Percentiles rank a stretch among this genome's conserved stretches.
Evolutionary conservation across 306 rosid species (phyloP).

Genomic region (Mucuna pruriens): DNA sequence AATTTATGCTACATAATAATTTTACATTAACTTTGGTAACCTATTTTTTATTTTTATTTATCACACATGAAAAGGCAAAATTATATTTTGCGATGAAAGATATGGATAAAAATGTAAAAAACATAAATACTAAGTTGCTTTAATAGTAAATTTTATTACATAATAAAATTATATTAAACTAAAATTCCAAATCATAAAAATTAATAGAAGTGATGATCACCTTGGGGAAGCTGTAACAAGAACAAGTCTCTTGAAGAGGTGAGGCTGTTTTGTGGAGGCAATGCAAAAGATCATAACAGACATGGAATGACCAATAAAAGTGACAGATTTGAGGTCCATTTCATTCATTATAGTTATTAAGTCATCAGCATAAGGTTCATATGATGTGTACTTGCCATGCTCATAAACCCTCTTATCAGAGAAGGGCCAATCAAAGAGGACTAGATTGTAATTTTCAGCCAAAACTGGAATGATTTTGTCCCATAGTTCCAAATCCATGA

Average conservation of each 20-base stretch:
- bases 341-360: slow-evolving; percentile 64
- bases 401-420: slow-evolving; percentile 57
- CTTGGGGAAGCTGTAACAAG: slow-evolving; percentile 82
- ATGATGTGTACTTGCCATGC: slow-evolving; percentile 59
- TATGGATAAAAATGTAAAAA: too few relatives aligned
- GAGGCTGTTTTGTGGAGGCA: slow-evolving; percentile 71
- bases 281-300: slow-evolving; percentile 85
- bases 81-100: too few relatives aligned
- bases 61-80: too few relatives aligned
- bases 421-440: slow-evolving; percentile 79
- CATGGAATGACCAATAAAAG: slow-evolving; percentile 88
- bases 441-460: slow-evolving; percentile 46
- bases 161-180: too few relatives aligned
- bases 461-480: slow-evolving; percentile 63
- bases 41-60: too few relatives aligned
- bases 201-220: too few relatives aligned
- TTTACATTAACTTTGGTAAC: too few relatives aligned
- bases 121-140: too few relatives aligned
- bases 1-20: too few relatives aligned
- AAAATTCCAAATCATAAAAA: too few relatives aligned
- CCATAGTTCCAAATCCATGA: slow-evolving; percentile 86
- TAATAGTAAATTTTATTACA: too few relatives aligned
- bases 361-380: slow-evolving; percentile 63
- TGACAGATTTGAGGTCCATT: slow-evolving; percentile 48
- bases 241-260: slow-evolving; percentile 66